phyloP scores from a whole-genome alignment of 2,329 filamentous ascomycete genomes.

The Aspergillus novofumigatus region DNA sequence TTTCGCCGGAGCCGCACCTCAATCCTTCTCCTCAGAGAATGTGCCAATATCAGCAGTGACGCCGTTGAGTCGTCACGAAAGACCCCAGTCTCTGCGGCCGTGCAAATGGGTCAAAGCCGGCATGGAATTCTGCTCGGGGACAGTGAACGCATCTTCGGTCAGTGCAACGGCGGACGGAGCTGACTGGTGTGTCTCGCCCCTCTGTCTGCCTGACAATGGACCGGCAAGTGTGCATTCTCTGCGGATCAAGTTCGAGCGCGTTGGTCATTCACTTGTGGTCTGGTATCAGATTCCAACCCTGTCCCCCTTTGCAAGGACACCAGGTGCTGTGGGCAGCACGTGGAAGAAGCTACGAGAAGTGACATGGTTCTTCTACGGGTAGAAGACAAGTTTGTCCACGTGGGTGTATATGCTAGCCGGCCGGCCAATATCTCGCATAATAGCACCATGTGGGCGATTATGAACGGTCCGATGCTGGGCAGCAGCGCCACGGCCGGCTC shows the following conservation, averaged over 20 bases:
- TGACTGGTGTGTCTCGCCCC: constrained; percentile 53
- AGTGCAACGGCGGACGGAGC: constrained; percentile 55
- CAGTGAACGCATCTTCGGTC: constrained; percentile 53
- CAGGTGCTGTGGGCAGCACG: constrained; percentile 39
- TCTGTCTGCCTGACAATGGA: constrained; percentile 35
- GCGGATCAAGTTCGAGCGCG: constrained; percentile 54
- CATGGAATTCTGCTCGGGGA: constrained; percentile 54
- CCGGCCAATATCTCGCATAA: constrained; percentile 47
- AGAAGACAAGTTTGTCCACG: constrained; percentile 55
- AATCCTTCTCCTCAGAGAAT: constrained; percentile 27
- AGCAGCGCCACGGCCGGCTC: constrained; percentile 20
- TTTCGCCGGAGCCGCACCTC: constrained; percentile 53
- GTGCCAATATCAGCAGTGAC: constrained; percentile 11
- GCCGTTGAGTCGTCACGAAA: constrained; percentile 7
- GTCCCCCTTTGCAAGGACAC: constrained; percentile 28
- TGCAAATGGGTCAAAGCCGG: constrained; percentile 60
- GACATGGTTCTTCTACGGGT: constrained; percentile 59
- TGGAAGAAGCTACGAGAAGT: constrained; percentile 59
- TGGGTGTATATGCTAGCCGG: constrained; percentile 56
- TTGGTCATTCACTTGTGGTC: constrained; percentile 54
- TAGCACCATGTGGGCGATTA: constrained; percentile 36
- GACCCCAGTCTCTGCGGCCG: constrained; percentile 19
- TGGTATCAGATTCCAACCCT: constrained; percentile 50
- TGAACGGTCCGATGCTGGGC: constrained; percentile 30
- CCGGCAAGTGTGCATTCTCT: constrained; percentile 44